These are phyloP conservation scores for Coniochaeta sp. DNA, from an alignment of 2,329 filamentous ascomycete species.

Conservation along the genomic window DNA sequence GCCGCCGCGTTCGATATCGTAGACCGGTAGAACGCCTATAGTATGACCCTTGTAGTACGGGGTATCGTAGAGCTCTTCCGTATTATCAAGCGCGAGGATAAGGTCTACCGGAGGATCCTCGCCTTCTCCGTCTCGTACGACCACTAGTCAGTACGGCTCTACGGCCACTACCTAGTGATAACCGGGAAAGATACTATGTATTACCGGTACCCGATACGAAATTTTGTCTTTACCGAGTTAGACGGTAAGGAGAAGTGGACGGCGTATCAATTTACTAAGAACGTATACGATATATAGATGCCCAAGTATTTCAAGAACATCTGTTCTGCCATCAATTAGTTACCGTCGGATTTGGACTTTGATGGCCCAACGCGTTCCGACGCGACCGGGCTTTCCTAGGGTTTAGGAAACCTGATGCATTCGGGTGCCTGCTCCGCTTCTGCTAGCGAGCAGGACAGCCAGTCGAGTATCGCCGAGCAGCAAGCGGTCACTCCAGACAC, in stretches of 20 bases:
- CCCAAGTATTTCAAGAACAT: conserved; percentile 3
- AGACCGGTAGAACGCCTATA: conserved; percentile 31
- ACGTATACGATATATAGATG: conserved; percentile 6
- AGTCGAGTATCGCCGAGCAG: conserved; percentile 7
- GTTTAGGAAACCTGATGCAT: conserved; percentile 5
- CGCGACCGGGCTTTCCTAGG: conserved; percentile 7
- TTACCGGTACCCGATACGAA: conserved; percentile 27
- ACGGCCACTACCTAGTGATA: conserved; percentile 30
- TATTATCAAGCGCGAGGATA: conserved; percentile 23
- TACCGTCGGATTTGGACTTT: conserved; percentile 3
- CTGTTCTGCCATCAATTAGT: conserved; percentile 6
- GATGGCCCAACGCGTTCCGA: background rate
- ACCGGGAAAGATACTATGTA: conserved; percentile 19
- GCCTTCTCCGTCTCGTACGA: conserved; percentile 33
- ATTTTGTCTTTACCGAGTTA: conserved; percentile 17
- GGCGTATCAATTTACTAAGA: conserved; percentile 4
- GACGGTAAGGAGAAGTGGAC: conserved; percentile 1
- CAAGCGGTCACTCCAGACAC: conserved; percentile 6
- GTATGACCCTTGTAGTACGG: conserved; percentile 30
- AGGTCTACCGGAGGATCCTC: conserved; percentile 31
- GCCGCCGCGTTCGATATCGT: conserved; percentile 25
- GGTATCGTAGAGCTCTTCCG: conserved; percentile 31
- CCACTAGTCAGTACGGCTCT: conserved; percentile 24
- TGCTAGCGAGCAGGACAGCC: conserved; percentile 2
- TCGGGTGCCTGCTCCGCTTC: conserved; percentile 6